Evolutionary conservation across 2,329 filamentous ascomycete species (phyloP), one percentile per base, ranked within the genome.

Genomic region (Sodiomyces alkalinus): DNA sequence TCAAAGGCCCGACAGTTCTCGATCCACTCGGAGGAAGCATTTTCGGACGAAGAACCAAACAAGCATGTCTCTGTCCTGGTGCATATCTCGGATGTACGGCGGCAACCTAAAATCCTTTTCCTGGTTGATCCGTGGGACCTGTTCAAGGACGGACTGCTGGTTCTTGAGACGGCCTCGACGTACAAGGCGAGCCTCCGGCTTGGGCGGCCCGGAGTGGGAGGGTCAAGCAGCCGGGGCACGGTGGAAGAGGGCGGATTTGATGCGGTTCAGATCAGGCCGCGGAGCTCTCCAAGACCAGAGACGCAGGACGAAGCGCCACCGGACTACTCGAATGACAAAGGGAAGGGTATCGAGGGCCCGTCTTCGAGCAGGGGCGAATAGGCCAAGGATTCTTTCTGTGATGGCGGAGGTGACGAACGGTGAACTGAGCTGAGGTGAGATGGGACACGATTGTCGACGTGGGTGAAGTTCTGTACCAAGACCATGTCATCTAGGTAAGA

Each of bases 61-160:
- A 31, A 27, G n/a, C 20, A 34, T 26, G 26, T 34, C 28, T 28
- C 32, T 8, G 26, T 34, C 9, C 28, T 34, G 8, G 32, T 34
- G 2, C 19, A 25, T 19, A 31, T 34, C 14, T 24, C 28, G 7
- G 29, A 28, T 18, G 7, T 34, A 12, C 25, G 28, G 8, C 13
- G 10, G 14, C 25, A 28, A 18, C 32, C 32, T 3, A 31, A 26
- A 26, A 34, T 34, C 8, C 19, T 25, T 10, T 34, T 34, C 26
- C 32, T 34, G 24, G 22, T 29, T 5, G 32, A 34, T 19, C 32
- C 32, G 3, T 34, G 32, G 32, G 32, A 34, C 19, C 25, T 34
- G 8, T 34, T 31, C 17, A 17, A 30, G 8, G 32, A 34, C 14
- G 28, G 28, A 3, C 28, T 31, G 28, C 28, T 34, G n/a, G 19